A percentile compares a stretch with the other conserved stretches of the same genome.
Conservation (phyloP, 1,284 basidiomycete species). For the Schizophyllum amplum region DNA sequence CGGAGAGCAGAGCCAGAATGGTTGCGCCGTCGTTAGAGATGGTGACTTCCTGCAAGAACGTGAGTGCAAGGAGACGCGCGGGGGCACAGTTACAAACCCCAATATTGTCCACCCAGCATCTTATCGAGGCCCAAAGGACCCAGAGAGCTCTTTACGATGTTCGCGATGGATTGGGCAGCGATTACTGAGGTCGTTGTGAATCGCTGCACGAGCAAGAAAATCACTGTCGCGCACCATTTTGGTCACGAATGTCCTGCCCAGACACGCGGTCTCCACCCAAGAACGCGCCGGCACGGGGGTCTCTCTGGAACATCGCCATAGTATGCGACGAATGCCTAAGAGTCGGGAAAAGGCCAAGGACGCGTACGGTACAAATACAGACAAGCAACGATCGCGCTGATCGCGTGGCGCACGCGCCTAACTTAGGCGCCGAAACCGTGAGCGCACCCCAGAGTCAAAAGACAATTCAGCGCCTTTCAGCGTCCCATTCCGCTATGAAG, state of each 20-base stretch:
- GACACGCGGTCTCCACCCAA: slow-evolving; percentile 91
- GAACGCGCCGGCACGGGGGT: slow-evolving; percentile 83
- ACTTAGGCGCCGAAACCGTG: neutral
- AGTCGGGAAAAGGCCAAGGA: neutral
- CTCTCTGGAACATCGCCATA: slow-evolving; percentile 69
- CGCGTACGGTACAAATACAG: neutral
- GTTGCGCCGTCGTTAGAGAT: slow-evolving; percentile 99
- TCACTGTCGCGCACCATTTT: slow-evolving; percentile 65
- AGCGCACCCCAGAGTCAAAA: no score
- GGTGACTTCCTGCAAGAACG: slow-evolving; percentile 77
- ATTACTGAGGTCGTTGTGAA: slow-evolving; percentile 83
- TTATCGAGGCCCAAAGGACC: slow-evolving; percentile 95
- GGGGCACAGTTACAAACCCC: slow-evolving; percentile 45
- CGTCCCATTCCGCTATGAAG: no score
- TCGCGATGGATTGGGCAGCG: slow-evolving; percentile 94
- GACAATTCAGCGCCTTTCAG: no score
- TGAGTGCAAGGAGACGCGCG: neutral
- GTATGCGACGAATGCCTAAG: neutral
- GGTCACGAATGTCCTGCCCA: slow-evolving; percentile 93
- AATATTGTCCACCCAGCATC: slow-evolving; percentile 98
- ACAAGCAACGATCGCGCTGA: neutral
- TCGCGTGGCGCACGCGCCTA: neutral
- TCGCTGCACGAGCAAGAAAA: slow-evolving; percentile 8
- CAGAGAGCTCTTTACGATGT: slow-evolving; percentile 94
- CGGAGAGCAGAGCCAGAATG: slow-evolving; percentile 87